These are phyloP conservation scores for Tulasnella sp. DNA, from an alignment of 768 basidiomycete genomes.

Conservation along the genomic window DNA sequence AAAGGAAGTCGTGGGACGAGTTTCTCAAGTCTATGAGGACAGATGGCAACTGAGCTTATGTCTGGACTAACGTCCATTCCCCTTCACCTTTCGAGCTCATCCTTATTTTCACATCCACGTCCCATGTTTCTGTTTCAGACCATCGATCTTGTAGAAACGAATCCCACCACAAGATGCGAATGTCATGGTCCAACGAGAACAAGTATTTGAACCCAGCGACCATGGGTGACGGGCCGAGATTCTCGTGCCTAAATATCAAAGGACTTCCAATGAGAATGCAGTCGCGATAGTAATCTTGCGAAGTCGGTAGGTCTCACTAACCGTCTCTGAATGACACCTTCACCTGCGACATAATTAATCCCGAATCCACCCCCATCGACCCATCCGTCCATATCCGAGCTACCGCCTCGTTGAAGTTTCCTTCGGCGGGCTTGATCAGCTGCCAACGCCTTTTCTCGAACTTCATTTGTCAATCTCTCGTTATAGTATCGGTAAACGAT, in stretches of 20 bases:
- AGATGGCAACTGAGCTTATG: not conserved
- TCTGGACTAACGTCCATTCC: slow-evolving; percentile 8
- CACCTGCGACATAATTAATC: slow-evolving; percentile 12
- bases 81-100: slow-evolving; percentile 8
- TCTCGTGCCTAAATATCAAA: slow-evolving; percentile 6
- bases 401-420: not conserved
- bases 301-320: not conserved
- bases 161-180: slow-evolving; percentile 11
- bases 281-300: not conserved
- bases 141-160: slow-evolving; percentile 10
- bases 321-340: slow-evolving; percentile 12
- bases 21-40: too few species aligned
- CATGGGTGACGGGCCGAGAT: slow-evolving; percentile 11
- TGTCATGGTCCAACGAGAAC: not conserved
- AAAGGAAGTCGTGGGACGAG: too few species aligned
- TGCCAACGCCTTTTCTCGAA: slow-evolving; percentile 7
- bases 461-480: not conserved
- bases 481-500: slow-evolving; percentile 11
- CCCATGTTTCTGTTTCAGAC: slow-evolving; percentile 13
- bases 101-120: slow-evolving; percentile 5
- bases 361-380: slow-evolving; percentile 3
- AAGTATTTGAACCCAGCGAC: slow-evolving; percentile 7
- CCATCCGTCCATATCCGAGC: slow-evolving; percentile 13
- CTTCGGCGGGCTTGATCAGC: not conserved
- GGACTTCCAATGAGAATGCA: not conserved